Conservation (phyloP, 257 asterid genomes). For the Ilex aquifolium region DNA sequence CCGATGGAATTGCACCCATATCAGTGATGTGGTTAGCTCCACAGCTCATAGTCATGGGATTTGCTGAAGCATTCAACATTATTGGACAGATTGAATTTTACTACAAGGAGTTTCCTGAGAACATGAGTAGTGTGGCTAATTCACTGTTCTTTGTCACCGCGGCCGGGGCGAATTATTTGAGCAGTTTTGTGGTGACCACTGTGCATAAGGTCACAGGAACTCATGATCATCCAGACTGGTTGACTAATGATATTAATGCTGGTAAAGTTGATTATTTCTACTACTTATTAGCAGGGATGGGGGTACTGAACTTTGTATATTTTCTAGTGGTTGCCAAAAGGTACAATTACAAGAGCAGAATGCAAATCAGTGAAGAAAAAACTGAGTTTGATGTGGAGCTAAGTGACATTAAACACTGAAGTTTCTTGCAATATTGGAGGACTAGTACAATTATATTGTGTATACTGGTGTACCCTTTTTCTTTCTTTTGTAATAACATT, state of each 20-base stretch:
- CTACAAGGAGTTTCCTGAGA: conserved; percentile 80
- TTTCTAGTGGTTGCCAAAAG: conserved; percentile 47
- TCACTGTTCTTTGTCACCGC: conserved; percentile 59
- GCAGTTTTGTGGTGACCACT: conserved; percentile 49
- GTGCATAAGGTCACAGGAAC: conserved; percentile 55
- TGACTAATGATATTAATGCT: conserved; percentile 52
- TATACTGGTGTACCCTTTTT: no score
- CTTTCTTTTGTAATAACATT: no score
- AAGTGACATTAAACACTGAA: conserved; percentile 20
- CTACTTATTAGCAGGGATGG: conserved; percentile 55
- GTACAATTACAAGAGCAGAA: conserved; percentile 54
- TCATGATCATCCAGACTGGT: conserved; percentile 63
- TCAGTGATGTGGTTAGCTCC: conserved; percentile 85
- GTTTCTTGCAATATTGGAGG: neutral
- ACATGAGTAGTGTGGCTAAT: conserved; percentile 77
- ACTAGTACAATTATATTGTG: no score
- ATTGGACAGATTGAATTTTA: conserved; percentile 82
- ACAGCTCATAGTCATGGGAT: conserved; percentile 81
- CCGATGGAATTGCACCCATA: conserved; percentile 44
- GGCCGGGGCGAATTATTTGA: conserved; percentile 66
- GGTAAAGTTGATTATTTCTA: conserved; percentile 66
- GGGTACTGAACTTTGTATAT: conserved; percentile 52
- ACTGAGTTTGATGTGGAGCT: conserved; percentile 37
- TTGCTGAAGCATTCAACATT: conserved; percentile 74
- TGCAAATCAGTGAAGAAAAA: conserved; percentile 24